A percentile compares a stretch with the other conserved stretches of the same genome.
Evolutionary conservation across 208 protist genomes (phyloP).

Genomic region (Strigomonas oncopelti): DNA sequence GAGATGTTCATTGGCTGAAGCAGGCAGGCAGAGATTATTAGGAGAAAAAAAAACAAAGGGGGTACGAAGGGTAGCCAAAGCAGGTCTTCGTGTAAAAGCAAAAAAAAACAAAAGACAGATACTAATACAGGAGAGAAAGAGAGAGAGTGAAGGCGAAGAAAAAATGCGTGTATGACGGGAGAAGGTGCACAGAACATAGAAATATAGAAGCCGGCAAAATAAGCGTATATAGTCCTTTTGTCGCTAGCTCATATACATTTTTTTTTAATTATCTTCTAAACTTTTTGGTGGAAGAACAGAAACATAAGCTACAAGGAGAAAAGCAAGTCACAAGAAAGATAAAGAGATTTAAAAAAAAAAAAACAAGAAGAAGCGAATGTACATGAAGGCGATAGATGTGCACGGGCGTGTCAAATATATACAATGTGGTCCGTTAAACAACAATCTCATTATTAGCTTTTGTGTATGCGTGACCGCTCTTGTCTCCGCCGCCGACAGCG

Average conservation of each 20-base stretch:
- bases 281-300: not conserved
- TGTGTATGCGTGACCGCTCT: too few species aligned
- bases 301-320: too few species aligned
- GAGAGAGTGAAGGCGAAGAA: not conserved
- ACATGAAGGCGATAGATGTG: too few species aligned
- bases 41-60: slow-evolving; percentile 5
- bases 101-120: slow-evolving; percentile 14
- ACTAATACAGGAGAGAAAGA: not conserved
- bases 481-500: too few species aligned
- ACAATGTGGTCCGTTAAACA: too few species aligned
- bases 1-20: too few species aligned
- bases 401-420: too few species aligned
- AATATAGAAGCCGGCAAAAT: not conserved
- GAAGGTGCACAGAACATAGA: not conserved
- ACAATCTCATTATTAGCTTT: too few species aligned
- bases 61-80: not conserved
- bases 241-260: not conserved
- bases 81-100: not conserved
- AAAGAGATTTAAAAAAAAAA: too few species aligned
- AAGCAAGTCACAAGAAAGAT: too few species aligned
- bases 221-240: not conserved
- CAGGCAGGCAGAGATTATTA: not conserved
- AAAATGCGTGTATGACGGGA: not conserved
- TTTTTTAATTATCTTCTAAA: not conserved
- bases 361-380: too few species aligned